Conservation (phyloP, 441 rosid genomes). For the Croton setiger region DNA sequence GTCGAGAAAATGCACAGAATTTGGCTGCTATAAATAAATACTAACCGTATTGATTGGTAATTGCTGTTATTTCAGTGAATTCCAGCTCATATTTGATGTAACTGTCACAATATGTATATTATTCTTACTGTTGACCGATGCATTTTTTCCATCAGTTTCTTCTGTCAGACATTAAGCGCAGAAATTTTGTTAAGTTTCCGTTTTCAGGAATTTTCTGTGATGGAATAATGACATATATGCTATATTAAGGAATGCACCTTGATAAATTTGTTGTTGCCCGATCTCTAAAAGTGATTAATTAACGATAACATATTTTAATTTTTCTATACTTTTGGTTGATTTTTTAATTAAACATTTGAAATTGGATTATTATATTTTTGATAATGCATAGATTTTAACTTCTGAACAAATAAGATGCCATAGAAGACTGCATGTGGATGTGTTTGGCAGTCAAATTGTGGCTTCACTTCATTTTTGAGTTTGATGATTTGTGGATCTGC, state of each 20-base stretch:
- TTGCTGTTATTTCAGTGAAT: not conserved
- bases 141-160: not conserved
- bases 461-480: not conserved
- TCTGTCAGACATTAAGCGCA: not conserved
- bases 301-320: not conserved
- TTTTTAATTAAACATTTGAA: not conserved
- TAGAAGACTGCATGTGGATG: too few relatives aligned
- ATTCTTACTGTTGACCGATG: not conserved
- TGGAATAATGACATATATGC: too few relatives aligned
- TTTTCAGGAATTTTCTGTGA: not conserved
- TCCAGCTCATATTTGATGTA: slow-evolving; percentile 12
- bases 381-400: not conserved
- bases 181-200: not conserved
- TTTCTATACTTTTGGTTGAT: too few relatives aligned
- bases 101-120: not conserved
- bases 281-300: not conserved
- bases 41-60: not conserved
- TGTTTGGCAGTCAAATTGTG: too few relatives aligned
- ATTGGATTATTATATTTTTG: too few relatives aligned
- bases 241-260: not conserved
- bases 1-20: not conserved
- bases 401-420: not conserved
- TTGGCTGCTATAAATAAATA: not conserved
- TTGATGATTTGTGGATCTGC: not conserved
- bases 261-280: not conserved